A percentile compares a stretch with the other conserved stretches of the same genome.
phyloP scores from a whole-genome alignment of 345 rosid species.

The Physaria fendleri region DNA sequence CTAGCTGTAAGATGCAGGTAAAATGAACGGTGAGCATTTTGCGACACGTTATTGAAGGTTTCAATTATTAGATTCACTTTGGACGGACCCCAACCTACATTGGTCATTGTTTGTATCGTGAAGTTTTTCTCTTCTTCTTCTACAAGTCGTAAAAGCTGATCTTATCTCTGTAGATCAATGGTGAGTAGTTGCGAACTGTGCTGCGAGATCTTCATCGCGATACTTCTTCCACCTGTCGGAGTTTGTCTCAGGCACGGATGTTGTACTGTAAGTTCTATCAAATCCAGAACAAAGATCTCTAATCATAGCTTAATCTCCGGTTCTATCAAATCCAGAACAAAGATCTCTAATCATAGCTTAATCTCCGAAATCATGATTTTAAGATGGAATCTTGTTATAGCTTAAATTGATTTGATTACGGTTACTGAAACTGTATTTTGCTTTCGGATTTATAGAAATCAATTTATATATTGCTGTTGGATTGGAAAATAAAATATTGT shows the following conservation, averaged over 20 bases:
- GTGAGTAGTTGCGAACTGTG: constrained; percentile 50
- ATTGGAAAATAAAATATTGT: neutral
- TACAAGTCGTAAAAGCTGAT: neutral
- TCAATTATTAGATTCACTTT: too few relatives aligned
- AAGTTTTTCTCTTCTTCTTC: constrained; percentile 12
- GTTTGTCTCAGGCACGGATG: constrained; percentile 92
- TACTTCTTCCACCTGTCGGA: constrained; percentile 81
- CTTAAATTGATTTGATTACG: neutral
- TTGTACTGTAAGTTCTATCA: constrained; percentile 49
- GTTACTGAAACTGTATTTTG: neutral
- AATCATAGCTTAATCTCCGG: too few relatives aligned
- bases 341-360: too few relatives aligned
- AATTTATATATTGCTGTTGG: neutral
- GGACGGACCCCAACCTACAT: too few relatives aligned
- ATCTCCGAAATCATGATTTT: neutral
- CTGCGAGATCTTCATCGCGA: constrained; percentile 78
- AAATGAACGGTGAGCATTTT: too few relatives aligned
- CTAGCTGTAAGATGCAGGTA: too few relatives aligned
- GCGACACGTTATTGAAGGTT: too few relatives aligned
- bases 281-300: neutral
- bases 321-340: too few relatives aligned
- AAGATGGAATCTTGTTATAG: neutral
- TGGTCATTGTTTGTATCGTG: neutral
- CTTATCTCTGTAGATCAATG: constrained; percentile 33
- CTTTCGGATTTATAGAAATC: neutral